Base-by-base conservation (phyloP, 352 stramenopile species). In the Plasmopara halstedii region DNA sequence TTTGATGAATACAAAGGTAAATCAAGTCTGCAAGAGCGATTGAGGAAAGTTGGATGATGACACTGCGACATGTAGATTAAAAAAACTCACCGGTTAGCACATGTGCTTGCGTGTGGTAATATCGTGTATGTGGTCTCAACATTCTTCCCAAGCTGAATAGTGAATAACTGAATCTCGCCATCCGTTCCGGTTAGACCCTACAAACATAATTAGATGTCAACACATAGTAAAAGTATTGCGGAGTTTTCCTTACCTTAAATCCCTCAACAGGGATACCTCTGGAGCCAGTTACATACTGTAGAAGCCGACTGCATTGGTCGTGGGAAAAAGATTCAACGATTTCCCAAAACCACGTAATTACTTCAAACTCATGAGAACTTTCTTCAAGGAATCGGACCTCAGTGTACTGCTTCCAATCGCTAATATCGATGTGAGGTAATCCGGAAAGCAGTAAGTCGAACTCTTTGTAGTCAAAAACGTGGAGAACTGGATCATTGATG, bases 401-500 rank as follows among this genome's bases (percentile, higher is more conserved):
- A 2, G 86, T 94, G 56, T 96, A 67, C 2, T 62, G 54, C 41
- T 70, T 74, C 88, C 90, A 96, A 53, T 97, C 89, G 10, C 57
- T 57, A 10, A 96, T 57, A 49, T 97, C 84, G 40, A 97, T 94
- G 23, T 75, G 44, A 2, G 64, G 46, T 31, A 95, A 51, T 1
- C 82, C 82, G 2, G 74, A 87, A 6, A 93, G 43, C 26, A 93
- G 34, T 10, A 93, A 46, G n/a, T 89, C 81, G 1, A 99, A 67
- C 69, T 99, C 95, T 68, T 98, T 95, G 65, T 97, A 98, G 58
- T 99, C 96, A 57, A 99, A 99, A 9, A 98, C 70, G 33, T 96
- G 94, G 8, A 99, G 71, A 15, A 98, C 64, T n/a, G 87, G 80
- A 51, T 97, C 89, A 2, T 89, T 95, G 14, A 99, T 81, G 13